Evolutionary conservation across 2,329 filamentous ascomycete genomes (phyloP).

Genomic region (Microdochium trichocladiopsis): DNA sequence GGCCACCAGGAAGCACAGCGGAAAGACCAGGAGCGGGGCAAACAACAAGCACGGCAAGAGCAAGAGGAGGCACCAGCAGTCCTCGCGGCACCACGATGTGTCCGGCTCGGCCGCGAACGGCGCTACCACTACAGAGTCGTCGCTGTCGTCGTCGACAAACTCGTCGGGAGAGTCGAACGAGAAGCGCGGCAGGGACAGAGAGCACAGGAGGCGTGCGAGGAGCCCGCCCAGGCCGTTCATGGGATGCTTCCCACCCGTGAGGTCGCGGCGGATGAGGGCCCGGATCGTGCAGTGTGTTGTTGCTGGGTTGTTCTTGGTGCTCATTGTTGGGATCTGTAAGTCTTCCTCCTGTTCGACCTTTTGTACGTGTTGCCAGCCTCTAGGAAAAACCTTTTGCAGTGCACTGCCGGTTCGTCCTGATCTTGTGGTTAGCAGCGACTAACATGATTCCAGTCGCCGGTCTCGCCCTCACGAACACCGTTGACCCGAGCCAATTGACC

Average conservation of each 20-base stretch:
- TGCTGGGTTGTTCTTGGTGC: slow-evolving; percentile 54
- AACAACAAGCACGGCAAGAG: background rate
- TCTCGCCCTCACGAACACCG: slow-evolving; percentile 58
- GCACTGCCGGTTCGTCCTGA: no score
- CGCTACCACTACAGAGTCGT: background rate
- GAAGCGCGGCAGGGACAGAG: background rate
- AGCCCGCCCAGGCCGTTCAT: slow-evolving; percentile 26
- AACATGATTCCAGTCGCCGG: slow-evolving; percentile 53
- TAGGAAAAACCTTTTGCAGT: no score
- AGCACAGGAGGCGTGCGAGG: background rate
- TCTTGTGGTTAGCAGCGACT: background rate
- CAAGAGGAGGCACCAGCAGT: background rate
- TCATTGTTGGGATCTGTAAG: slow-evolving; percentile 61
- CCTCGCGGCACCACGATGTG: background rate
- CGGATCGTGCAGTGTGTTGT: slow-evolving; percentile 56
- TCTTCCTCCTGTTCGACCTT: slow-evolving; percentile 11
- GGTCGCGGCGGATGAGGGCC: slow-evolving; percentile 43
- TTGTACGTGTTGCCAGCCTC: no score
- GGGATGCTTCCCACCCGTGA: slow-evolving; percentile 48
- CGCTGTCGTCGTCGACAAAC: background rate
- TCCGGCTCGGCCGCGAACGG: background rate
- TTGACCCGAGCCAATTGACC: slow-evolving; percentile 64
- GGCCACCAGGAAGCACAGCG: background rate
- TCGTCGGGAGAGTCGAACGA: background rate
- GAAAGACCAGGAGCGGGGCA: no score